Evolutionary conservation across 1,139 yeast genomes (phyloP), one percentile per base, ranked within the genome.

Genomic region (Yamadazyma kanchanaburiensis): DNA sequence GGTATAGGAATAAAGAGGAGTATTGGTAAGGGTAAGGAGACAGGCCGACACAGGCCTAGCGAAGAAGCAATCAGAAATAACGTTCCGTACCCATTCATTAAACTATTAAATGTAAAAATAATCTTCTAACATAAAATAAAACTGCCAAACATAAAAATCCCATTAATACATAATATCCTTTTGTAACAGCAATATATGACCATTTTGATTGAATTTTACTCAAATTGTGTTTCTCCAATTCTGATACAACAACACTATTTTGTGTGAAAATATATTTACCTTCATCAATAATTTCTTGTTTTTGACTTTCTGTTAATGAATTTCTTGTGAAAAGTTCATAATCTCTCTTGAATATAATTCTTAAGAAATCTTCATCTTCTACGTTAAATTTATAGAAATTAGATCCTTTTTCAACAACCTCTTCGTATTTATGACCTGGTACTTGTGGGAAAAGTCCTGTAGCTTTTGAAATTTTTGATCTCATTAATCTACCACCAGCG

Each of bases 401-500:
- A 4, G 88, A 77, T 12, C 89, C 94, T 46, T 62, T 42, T 28
- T 58, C 53, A 20, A 78, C 70, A 26, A 81, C 70, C 34, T 83
- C 86, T 29, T 71, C 81, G 34, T 77, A 78, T 17, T 73, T 56
- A 42, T 75, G 60, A 13, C 86, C 85, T 30, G 74, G 73, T 33
- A 80, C 74, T 42, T 78, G 78, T 4, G 94, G 94, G 65, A 83
- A 83, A 37, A 85, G 59, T 2, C 89, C 87, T 4, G 81, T 63
- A 19, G 88, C 79, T 46, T 70, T 76, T 28, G 81, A 67, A 21
- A 85, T 57, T 13, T 78, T 72, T 2, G 88, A 78, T 37, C 82
- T 64, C 77, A 85, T 72, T 30, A 85, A 69, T 40, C 80, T 67
- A 17, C 94, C 95, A 29, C 95, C 95, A 5, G 95, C 95, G 60